phyloP scores from a whole-genome alignment of 768 basidiomycete genomes.

The Astraeus odoratus region DNA sequence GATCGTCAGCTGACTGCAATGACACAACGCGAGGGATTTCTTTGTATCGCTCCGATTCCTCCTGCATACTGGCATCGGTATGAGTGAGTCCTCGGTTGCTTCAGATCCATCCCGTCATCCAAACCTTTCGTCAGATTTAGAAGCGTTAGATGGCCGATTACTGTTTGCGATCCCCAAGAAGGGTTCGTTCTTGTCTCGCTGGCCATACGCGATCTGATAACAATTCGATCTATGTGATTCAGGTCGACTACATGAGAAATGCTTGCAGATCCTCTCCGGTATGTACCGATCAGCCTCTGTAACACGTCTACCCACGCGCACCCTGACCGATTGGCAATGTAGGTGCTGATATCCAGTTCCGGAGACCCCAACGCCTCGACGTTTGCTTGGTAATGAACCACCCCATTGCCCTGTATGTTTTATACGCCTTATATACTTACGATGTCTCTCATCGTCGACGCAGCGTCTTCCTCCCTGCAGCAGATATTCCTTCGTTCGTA shows the following conservation, averaged over 20 bases:
- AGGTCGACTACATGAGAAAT: slow-evolving; percentile 91
- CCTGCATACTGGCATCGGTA: slow-evolving; percentile 4
- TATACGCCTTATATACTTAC: background rate
- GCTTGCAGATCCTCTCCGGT: slow-evolving; percentile 80
- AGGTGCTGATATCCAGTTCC: slow-evolving; percentile 97
- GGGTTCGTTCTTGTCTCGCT: slow-evolving; percentile 39
- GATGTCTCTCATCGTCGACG: background rate
- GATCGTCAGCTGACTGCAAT: no score
- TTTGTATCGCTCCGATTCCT: no score
- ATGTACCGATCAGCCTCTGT: slow-evolving; percentile 11
- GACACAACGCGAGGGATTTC: no score
- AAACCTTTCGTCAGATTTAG: slow-evolving; percentile 42
- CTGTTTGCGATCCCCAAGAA: slow-evolving; percentile 98
- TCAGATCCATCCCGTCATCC: background rate
- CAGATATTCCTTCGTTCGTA: slow-evolving; percentile 97
- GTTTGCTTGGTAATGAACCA: slow-evolving; percentile 93
- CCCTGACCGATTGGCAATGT: background rate
- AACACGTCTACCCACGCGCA: background rate
- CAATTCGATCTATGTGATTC: background rate
- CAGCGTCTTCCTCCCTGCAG: slow-evolving; percentile 94
- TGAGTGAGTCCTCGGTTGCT: slow-evolving; percentile 15
- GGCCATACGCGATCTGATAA: background rate
- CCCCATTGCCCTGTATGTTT: slow-evolving; percentile 80
- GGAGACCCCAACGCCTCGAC: slow-evolving; percentile 79
- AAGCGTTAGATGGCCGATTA: slow-evolving; percentile 75